phyloP scores from a whole-genome alignment of 768 basidiomycete genomes.

The Calocera viscosa region DNA sequence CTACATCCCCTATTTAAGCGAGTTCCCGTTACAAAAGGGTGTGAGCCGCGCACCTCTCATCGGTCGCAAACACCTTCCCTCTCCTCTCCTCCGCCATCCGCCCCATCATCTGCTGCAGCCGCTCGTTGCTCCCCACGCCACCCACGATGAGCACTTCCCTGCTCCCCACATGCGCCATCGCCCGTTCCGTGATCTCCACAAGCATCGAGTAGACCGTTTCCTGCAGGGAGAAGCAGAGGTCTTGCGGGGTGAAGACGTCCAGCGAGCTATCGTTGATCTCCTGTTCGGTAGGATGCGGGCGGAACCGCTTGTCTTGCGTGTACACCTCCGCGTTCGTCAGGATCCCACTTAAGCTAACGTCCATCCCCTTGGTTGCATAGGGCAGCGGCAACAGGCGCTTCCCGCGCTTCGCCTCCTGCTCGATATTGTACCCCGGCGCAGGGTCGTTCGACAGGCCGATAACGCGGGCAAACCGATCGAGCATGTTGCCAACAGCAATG shows the following conservation, averaged over 20 bases:
- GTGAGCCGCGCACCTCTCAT: conserved; percentile 57
- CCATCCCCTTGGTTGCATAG: conserved; percentile 98
- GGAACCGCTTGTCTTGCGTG: conserved; percentile 72
- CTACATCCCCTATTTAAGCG: conserved; percentile 32
- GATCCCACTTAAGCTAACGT: conserved; percentile 89
- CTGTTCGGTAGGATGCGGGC: conserved; percentile 27
- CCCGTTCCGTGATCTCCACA: conserved; percentile 96
- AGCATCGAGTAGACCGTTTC: conserved; percentile 97
- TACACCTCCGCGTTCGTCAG: conserved; percentile 79
- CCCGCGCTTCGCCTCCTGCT: conserved; percentile 88
- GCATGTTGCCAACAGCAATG: conserved; percentile 97
- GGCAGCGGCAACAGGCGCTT: conserved; percentile 71
- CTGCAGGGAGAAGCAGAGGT: conserved; percentile 92
- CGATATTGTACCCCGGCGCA: conserved; percentile 92
- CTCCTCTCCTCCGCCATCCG: conserved; percentile 87
- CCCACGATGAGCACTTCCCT: conserved; percentile 95
- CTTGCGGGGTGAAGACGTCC: conserved; percentile 83
- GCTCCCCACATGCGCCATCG: conserved; percentile 97
- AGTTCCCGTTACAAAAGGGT: neutral
- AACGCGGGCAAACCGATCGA: conserved; percentile 92
- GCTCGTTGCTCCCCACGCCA: conserved; percentile 94
- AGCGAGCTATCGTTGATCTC: conserved; percentile 29
- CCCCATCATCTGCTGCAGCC: conserved; percentile 97
- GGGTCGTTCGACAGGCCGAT: conserved; percentile 93
- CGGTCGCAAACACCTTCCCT: conserved; percentile 85